phyloP scores from a whole-genome alignment of 192 early-diverging fungal species.

The Paraglomus occultum region DNA sequence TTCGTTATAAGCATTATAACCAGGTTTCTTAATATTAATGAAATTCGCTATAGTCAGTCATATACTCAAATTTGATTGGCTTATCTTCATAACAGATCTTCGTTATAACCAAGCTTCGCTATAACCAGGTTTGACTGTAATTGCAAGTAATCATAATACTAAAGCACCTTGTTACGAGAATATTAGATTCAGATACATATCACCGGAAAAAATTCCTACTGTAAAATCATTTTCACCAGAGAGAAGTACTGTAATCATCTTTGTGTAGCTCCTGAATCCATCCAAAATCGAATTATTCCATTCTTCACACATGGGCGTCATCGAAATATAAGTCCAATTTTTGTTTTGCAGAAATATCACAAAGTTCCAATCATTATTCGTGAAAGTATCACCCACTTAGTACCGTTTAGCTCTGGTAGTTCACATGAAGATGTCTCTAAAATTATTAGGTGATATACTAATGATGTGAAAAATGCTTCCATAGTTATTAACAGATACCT shows the following conservation, averaged over 20 bases:
- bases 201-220: background rate
- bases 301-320: slow-evolving; percentile 11
- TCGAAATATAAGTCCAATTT: background rate
- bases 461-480: too few species aligned
- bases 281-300: background rate
- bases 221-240: background rate
- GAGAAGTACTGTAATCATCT: too few species aligned
- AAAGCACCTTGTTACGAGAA: background rate
- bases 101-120: too few species aligned
- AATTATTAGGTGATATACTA: background rate
- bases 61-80: too few species aligned
- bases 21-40: too few species aligned
- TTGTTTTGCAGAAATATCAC: too few species aligned
- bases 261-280: background rate
- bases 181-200: slow-evolving; percentile 2
- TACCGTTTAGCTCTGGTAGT: background rate
- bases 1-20: too few species aligned
- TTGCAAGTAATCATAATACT: slow-evolving; percentile 5
- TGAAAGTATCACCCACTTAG: background rate
- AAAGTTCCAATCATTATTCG: too few species aligned
- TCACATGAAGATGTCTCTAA: background rate
- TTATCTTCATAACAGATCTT: too few species aligned
- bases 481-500: slow-evolving; percentile 1
- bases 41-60: too few species aligned
- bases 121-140: too few species aligned